A percentile compares a stretch with the other conserved stretches of the same genome.
phyloP scores from a whole-genome alignment of 176 grass and related monocot genomes.

The Coix lacrymajobi region DNA sequence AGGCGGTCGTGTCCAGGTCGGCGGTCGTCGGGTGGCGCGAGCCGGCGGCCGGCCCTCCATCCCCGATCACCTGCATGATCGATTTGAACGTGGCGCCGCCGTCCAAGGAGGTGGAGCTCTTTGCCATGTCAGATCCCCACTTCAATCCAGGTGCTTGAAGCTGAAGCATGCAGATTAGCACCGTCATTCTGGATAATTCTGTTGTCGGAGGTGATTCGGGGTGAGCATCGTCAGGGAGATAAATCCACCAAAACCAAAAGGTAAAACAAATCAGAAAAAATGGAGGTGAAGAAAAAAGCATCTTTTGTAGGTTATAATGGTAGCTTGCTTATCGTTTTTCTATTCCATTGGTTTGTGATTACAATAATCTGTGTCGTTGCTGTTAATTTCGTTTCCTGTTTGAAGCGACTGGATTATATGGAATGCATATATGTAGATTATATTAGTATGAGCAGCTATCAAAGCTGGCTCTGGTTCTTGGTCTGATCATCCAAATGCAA shows the following conservation, averaged over 20 bases:
- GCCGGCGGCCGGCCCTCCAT: too few species aligned
- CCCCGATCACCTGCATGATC: constrained; percentile 36
- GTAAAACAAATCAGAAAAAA: background rate
- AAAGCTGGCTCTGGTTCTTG: background rate
- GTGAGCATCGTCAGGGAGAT: constrained; percentile 9
- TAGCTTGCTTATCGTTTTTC: constrained; percentile 11
- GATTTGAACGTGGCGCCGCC: constrained; percentile 64
- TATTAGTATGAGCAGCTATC: background rate
- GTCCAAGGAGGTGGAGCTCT: constrained; percentile 54
- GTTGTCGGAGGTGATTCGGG: constrained; percentile 8
- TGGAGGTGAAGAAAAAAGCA: background rate
- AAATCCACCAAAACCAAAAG: too few species aligned
- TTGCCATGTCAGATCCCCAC: constrained; percentile 46
- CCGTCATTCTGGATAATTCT: background rate
- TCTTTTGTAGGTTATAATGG: constrained; percentile 15
- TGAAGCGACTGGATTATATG: background rate
- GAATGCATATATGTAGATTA: background rate
- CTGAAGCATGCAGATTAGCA: background rate
- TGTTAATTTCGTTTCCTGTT: constrained; percentile 9
- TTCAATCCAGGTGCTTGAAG: constrained; percentile 38
- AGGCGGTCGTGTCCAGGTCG: too few species aligned
- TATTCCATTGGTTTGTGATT: constrained; percentile 20
- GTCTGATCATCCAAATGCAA: background rate
- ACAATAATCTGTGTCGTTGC: background rate
- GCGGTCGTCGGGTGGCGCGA: too few species aligned